A percentile compares a stretch with the other conserved stretches of the same genome.
These are phyloP conservation scores for Globisporangium rhizosaccharum DNA, from an alignment of 352 stramenopile genomes.

Conservation along the genomic window DNA sequence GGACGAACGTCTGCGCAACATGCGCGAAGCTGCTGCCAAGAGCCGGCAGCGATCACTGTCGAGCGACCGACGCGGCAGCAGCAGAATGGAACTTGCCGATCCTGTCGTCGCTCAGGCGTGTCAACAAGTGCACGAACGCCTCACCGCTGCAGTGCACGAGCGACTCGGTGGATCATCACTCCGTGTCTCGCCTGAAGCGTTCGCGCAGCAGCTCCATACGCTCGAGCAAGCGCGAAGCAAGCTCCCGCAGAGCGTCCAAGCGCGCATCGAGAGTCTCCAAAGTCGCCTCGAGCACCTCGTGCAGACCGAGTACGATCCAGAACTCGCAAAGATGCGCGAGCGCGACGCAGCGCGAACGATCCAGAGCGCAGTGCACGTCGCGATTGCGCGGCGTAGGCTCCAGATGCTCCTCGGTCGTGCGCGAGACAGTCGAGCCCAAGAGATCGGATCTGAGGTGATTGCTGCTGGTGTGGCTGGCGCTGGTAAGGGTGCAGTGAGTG, in stretches of 20 bases:
- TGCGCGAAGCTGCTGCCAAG: constrained; percentile 9
- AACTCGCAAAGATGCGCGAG: constrained; percentile 17
- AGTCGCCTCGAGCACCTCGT: constrained; percentile 28
- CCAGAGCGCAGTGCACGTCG: constrained; percentile 34
- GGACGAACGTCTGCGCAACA: constrained; percentile 33
- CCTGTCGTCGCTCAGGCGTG: constrained; percentile 4
- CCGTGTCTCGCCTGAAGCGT: constrained; percentile 17
- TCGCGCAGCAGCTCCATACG: constrained; percentile 20
- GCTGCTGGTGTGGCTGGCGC: not conserved
- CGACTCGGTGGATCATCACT: constrained; percentile 10
- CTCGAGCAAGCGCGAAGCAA: constrained; percentile 21
- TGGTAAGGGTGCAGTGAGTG: not conserved
- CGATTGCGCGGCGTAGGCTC: constrained; percentile 41
- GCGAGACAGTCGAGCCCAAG: not conserved
- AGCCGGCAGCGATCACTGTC: not conserved
- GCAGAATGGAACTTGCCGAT: constrained; percentile 11
- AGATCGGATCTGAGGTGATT: no score
- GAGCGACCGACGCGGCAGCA: not conserved
- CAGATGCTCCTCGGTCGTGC: constrained; percentile 21
- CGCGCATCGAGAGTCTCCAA: constrained; percentile 36
- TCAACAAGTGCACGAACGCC: constrained; percentile 14
- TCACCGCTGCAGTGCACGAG: constrained; percentile 13
- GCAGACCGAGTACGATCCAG: constrained; percentile 34
- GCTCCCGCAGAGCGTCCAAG: constrained; percentile 25
- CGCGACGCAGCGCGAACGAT: constrained; percentile 34